Evolutionary conservation across 179 eudicot genomes (phyloP), one percentile per base, ranked within the genome.

Genomic region (Monotropa hypopitys): DNA sequence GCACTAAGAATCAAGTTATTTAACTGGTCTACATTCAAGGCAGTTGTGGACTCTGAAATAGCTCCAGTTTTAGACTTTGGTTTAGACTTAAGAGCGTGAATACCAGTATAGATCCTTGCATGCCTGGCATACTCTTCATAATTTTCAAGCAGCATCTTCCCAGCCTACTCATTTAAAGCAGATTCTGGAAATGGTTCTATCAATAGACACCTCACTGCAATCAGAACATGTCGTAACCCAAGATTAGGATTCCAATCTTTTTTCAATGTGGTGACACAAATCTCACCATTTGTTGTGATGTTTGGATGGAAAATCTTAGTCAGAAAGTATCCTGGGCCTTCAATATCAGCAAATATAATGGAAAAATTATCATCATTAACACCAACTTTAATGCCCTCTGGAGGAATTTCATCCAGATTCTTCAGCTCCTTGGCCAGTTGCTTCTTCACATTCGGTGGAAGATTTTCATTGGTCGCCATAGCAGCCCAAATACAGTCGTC

Each of bases 161-260:
- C 98, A 68, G 97, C 98, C 81, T 92, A 93, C 84, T 92, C 98
- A 82, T 94, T 94, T 67, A 94, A 81, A 68, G 98, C 97, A 28
- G 97, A 94, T 85, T 92, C 97, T 43, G 96, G 98, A 81, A 94
- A 94, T 70, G 98, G 97, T 79, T 94, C 98, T 45, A 94, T 94
- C 73, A 92, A 81, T 73, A 94, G 85, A 78, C 98, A 94, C 84
- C 97, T 85, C 70, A 94, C 89, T 45, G 92, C 98, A 84, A 88
- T 83, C 73, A 94, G 85, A 78, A 92, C 96, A 82, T 94, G 98
- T 0, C 98, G 96, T 84, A 94, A 79, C 26, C 98, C 98, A 45
- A 94, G 88, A 81, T 87, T 92, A 15, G 96, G 97, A 63, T 85
- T 94, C 98, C 98, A 94, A 84, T 92, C 98, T 79, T 84, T 90